A percentile compares a stretch with the other conserved stretches of the same genome.
Evolutionary conservation across 805 yeast species (phyloP).

Genomic region (Monosporozyma unispora): DNA sequence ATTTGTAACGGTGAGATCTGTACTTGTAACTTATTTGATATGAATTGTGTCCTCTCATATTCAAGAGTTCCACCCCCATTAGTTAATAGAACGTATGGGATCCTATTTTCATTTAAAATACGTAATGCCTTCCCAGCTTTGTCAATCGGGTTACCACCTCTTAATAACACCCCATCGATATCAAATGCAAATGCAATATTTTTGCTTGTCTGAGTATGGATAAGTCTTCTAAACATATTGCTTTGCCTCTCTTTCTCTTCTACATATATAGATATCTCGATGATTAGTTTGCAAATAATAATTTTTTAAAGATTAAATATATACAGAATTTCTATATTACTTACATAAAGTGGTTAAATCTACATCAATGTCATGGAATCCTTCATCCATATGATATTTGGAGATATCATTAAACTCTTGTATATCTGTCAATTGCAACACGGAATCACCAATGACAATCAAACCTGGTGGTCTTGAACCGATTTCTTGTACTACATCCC

Average conservation of each 20-base stretch:
- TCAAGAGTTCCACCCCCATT: conserved; percentile 87
- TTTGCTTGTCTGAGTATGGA: conserved; percentile 9
- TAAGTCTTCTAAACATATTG: conserved; percentile 12
- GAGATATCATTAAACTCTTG: conserved; percentile 16
- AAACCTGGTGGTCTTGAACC: conserved; percentile 94
- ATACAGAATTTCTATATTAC: no score
- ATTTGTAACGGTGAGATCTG: conserved; percentile 52
- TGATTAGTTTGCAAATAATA: no score
- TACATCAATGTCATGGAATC: conserved; percentile 20
- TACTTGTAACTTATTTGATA: conserved; percentile 38
- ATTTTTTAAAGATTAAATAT: no score
- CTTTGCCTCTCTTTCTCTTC: background rate
- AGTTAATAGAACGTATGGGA: conserved; percentile 79
- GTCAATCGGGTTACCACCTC: conserved; percentile 61
- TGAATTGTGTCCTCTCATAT: conserved; percentile 42
- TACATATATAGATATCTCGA: no score
- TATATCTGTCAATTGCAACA: conserved; percentile 37
- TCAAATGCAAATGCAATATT: conserved; percentile 29
- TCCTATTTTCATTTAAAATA: conserved; percentile 40
- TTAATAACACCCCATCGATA: conserved; percentile 81
- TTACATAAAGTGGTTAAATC: conserved; percentile 3
- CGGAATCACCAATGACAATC: conserved; percentile 71
- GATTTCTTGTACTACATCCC: conserved; percentile 60
- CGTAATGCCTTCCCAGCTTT: conserved; percentile 54
- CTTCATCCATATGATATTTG: conserved; percentile 30